Percentiles rank a stretch among this genome's conserved stretches.
These are phyloP conservation scores for Lyophyllum decastes DNA, from an alignment of 768 basidiomycete species.

Conservation along the genomic window DNA sequence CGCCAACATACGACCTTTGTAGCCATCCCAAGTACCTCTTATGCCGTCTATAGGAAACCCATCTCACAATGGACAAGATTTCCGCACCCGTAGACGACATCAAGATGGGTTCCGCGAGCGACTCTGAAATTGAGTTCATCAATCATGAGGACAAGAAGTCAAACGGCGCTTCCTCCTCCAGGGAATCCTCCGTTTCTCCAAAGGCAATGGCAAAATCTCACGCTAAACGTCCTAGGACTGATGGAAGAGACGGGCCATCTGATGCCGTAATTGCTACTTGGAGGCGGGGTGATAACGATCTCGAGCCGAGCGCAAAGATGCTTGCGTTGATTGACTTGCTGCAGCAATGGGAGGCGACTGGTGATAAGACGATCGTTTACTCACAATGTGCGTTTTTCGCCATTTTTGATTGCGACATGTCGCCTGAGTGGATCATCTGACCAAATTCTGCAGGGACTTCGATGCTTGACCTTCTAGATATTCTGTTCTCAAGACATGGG, in stretches of 20 bases:
- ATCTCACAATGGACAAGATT: constrained; percentile 32
- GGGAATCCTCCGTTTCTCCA: constrained; percentile 10
- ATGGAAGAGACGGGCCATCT: constrained; percentile 31
- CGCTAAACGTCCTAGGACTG: constrained; percentile 18
- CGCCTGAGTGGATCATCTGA: neutral
- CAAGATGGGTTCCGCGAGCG: constrained; percentile 20
- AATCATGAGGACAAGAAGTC: neutral
- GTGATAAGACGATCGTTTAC: constrained; percentile 72
- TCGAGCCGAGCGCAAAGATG: constrained; percentile 76
- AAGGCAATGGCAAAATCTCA: constrained; percentile 20
- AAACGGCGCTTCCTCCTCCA: constrained; percentile 6
- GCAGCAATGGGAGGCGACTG: constrained; percentile 56
- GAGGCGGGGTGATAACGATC: constrained; percentile 58
- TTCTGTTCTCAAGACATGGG: constrained; percentile 57
- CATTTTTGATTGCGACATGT: neutral
- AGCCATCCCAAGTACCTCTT: neutral
- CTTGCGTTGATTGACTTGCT: constrained; percentile 53
- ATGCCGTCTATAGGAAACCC: constrained; percentile 13
- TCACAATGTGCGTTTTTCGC: constrained; percentile 57
- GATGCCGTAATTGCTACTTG: constrained; percentile 52
- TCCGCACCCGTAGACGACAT: constrained; percentile 13
- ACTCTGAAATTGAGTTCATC: constrained; percentile 26
- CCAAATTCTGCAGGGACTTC: constrained; percentile 57
- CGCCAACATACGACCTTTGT: neutral
- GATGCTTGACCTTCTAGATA: constrained; percentile 68